These are phyloP conservation scores for Pezizomycotina sp. DNA, from an alignment of 2,329 filamentous ascomycete species.

Conservation along the genomic window DNA sequence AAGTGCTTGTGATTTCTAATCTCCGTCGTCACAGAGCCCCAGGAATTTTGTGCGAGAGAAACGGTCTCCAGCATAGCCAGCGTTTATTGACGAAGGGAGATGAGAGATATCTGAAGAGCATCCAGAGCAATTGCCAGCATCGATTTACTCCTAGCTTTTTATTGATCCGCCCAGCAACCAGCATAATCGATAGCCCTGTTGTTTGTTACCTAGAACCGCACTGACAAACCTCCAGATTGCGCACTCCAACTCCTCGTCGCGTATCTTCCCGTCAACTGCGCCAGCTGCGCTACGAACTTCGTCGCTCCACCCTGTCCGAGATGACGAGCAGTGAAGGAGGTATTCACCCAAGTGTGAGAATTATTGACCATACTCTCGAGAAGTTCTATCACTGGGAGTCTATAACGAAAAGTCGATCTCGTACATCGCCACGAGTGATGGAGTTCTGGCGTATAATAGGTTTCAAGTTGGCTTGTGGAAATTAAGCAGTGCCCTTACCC, in stretches of 20 bases:
- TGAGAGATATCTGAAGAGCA: constrained; percentile 47
- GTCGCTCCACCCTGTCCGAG: constrained; percentile 68
- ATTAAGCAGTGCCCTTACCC: constrained; percentile 39
- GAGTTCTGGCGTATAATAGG: constrained; percentile 67
- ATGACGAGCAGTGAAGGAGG: constrained; percentile 90
- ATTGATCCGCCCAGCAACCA: constrained; percentile 76
- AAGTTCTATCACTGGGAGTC: constrained; percentile 47
- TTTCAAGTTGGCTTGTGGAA: constrained; percentile 41
- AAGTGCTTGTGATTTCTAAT: constrained; percentile 56
- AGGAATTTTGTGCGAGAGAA: constrained; percentile 75
- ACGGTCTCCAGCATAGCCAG: constrained; percentile 74
- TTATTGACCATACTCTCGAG: constrained; percentile 53
- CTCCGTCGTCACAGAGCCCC: constrained; percentile 82
- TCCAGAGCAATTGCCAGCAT: constrained; percentile 60
- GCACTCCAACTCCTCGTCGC: constrained; percentile 46
- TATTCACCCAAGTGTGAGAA: constrained; percentile 44
- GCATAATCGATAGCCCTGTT: constrained; percentile 87
- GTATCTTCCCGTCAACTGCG: constrained; percentile 58
- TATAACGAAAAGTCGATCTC: constrained; percentile 51
- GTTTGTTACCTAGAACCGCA: constrained; percentile 68
- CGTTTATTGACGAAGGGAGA: constrained; percentile 47
- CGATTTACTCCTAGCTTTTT: constrained; percentile 37
- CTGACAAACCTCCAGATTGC: constrained; percentile 74
- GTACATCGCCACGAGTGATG: constrained; percentile 60
- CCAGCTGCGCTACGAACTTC: constrained; percentile 65